Evolutionary conservation across 352 stramenopile species (phyloP), one percentile per base, ranked within the genome.

Genomic region (Globisporangium radiosum): DNA sequence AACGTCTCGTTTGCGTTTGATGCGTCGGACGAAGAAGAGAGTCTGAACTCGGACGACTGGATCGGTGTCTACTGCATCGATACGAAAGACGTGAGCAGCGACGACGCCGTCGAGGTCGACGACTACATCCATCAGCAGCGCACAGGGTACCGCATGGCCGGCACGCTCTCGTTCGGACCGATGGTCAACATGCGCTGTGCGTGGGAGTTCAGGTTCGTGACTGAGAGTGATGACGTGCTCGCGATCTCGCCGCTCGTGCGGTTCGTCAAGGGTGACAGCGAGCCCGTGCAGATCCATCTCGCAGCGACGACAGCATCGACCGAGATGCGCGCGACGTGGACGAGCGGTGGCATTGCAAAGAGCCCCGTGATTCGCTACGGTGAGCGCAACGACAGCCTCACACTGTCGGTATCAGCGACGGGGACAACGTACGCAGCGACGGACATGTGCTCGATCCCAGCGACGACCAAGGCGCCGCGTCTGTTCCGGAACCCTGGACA

Each of bases 281-380:
- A 88, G 66, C 78, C 78, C 6, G 14, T 53, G 38, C 75, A 66
- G 51, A 54, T 66, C 15, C 61, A 62, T 19, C 19, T 66, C 13
- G 55, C 61, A 10, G 17, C 37, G n/a, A 66, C 61, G 7, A 52
- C 17, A 4, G 48, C n/a, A 5, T 4, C 39, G 0, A 63, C 59
- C 7, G 67, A 85, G 55, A 85, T 88, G 70, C 63, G 73, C 33
- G 73, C 82, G 54, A 78, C 71, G 52, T 88, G 78, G 78, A 75
- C 76, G 5, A 85, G 75, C 59, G 73, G 57, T 40, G 59, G 66
- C 43, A 60, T 78, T 15, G 49, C 57, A 3, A 52, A 25, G 14
- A 62, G 56, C 2, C 73, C 75, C 5, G 56, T 75, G 33, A 66
- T 88, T 50, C 59, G 59, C 25, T 85, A 76, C 47, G 71, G 73